Evolutionary conservation across 2,329 filamentous ascomycete species (phyloP), one percentile per base, ranked within the genome.

Genomic region (Amphichorda felina): DNA sequence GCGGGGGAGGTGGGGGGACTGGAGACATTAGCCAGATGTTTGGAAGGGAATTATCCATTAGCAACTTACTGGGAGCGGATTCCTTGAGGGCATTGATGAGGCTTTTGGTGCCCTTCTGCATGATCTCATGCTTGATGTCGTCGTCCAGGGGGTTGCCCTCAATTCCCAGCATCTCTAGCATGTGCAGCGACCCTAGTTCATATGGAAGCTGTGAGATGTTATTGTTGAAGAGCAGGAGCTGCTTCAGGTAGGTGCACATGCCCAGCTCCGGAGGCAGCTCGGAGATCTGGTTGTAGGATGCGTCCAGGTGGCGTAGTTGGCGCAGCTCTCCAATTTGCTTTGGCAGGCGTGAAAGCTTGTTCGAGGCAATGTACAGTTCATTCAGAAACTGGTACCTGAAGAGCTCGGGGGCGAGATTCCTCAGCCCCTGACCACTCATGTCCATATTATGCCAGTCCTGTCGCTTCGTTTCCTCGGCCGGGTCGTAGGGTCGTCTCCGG

Each of bases 381-480:
- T 83, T 83, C 38, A 98, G 66, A 56, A 98, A 96, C 30, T 72
- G 72, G 59, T 96, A 98, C 45, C 73, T 70, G 63, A 96, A 96
- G 22, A 98, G 67, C 30, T 82, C 75, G 8, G 74, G 64, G 1
- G 87, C 79, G 22, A 98, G 68, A 40, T 86, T 83, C 45, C 87
- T 81, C 33, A 98, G 66, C 15, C 89, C 89, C 62, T 96, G 91
- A n/a, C 91, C 91, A 47, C 88, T 91, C 55, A 96, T 80, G 58
- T 98, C 91, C 47, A 98, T 68, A 44, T 88, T 87, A 55, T 85
- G 76, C 91, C 91, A 96, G 50, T 88, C 82, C 56, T 94, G 82
- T 43, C 80, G 67, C 48, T 78, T 76, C 43, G 72, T 68, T 40
- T 72, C 67, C 49, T 73, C 72, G 40, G 82, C 74, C 37, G 82